Evolutionary conservation across 495 filamentous ascomycete genomes (phyloP), one percentile per base, ranked within the genome.

Genomic region (Aspergillus nanangensis): DNA sequence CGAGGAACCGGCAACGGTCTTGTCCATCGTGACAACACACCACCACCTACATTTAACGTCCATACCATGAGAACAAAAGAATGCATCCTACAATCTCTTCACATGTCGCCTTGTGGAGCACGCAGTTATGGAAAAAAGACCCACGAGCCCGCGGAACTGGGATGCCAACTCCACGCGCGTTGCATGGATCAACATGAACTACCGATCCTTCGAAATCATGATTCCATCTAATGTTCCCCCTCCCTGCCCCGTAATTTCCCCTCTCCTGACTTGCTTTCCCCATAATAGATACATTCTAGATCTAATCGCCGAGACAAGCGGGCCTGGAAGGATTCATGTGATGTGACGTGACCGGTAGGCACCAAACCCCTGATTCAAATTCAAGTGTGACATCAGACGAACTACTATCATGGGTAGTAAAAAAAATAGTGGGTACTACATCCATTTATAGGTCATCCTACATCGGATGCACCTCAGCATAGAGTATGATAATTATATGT

Each of bases 141-240:
- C 41, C 41, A 43, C 41, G 41, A 43, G 41, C 22, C 41, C 27
- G 41, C 41, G 41, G 29, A 35, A 35, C 29, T 21, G 27, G 25
- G 41, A 35, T 22, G n/a, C 8, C 41, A 44, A 33, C 35, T 44
- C 29, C 41, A 44, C 41, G 41, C 41, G 41, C 18, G 18, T 11
- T n/a, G 29, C 25, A 22, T n/a, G n/a, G n/a, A n/a, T n/a, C n/a
- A n/a, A n/a, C n/a, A n/a, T n/a, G n/a, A n/a, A n/a, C n/a, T n/a
- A n/a, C n/a, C n/a, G n/a, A n/a, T n/a, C n/a, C n/a, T n/a, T n/a
- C n/a, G n/a, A n/a, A n/a, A n/a, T n/a, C n/a, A n/a, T n/a, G n/a
- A n/a, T n/a, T n/a, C n/a, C n/a, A n/a, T n/a, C n/a, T n/a, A n/a
- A n/a, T n/a, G n/a, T n/a, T n/a, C n/a, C n/a, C n/a, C n/a, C n/a